Base-by-base conservation (phyloP, 768 basidiomycete species). In the Suillus decipiens region DNA sequence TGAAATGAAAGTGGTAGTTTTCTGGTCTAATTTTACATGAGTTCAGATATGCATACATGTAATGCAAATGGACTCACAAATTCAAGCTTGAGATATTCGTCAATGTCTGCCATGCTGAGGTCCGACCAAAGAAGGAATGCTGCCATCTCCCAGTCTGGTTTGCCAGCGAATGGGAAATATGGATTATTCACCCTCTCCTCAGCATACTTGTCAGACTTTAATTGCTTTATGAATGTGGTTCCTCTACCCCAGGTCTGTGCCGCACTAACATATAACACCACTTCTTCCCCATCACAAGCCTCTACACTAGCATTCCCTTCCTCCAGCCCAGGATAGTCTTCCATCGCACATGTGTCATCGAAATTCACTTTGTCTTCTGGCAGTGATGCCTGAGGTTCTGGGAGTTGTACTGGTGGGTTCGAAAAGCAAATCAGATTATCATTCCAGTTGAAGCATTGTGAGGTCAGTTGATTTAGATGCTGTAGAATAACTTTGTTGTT, bases 91-190 rank as follows among this genome's bases (percentile, higher is more conserved):
- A 61, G 50, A 31, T 24, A 61, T 8, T 39, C n/a, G 24, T 61
- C 24, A 28, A 61, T 53, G 6, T 53, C 37, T 1, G 48, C 15
- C 61, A 61, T 61, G 36, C 61, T 61, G 9, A 61, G 47, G 5
- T 51, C 36, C 0, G 51, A 61, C 22, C 1, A 17, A 34, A 61
- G 34, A 14, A 53, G 8, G 12, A 19, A 61, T 7, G n/a, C 5
- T 4, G 24, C 51, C 51, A 28, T 53, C n/a, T 61, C 61, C 61
- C 61, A 54, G 22, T 61, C 61, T 17, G 37, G 48, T 36, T 22
- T 37, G n/a, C n/a, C 8, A 22, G 61, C 15, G n/a, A 61, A 61
- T 6, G 61, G 61, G 14, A 51, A 61, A n/a, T 53, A 61, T 24
- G 17, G 51, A 14, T 54, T 61, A 2, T 6, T 5, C 47, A 2